Base-by-base conservation (phyloP, 257 asterid species). In the Primulina huaijiensis region DNA sequence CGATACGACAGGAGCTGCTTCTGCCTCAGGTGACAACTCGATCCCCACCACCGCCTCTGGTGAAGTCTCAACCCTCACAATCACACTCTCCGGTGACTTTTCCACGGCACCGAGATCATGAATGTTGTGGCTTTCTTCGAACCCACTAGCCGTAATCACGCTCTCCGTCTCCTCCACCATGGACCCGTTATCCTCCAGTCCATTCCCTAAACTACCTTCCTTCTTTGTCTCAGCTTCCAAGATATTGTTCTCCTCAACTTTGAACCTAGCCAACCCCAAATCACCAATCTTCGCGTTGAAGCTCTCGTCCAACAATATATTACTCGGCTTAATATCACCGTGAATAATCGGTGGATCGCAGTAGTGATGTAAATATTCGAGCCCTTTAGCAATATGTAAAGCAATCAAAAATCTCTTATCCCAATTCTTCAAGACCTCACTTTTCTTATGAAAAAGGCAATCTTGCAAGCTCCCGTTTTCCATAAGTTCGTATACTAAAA, bases 241-340 rank as follows among this genome's bases (percentile, higher is more conserved):
- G 34, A 56, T 73, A 34, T 64, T 74, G 69, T 72, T 81, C 75
- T 84, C 96, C 56, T 89, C 97, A 38, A 78, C 72, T 78, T 91
- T 94, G 71, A 86, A 77, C 90, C 97, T 84, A 17, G 97, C 96
- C 74, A 94, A 67, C 53, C 99, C 99, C 17, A 94, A 94, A 91
- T 94, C 99, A 0, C 96, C 96, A 71, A 94, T 91, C 78, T 85
- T 94, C 1, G 97, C 95, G 52, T 71, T 75, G 65, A 91, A 91
- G 63, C 70, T 78, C 64, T 64, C 79, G 69, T 91, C 97, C 77
- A 94, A 72, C 59, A 89, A 67, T 14, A 91, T 71, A 74, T 94
- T 94, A 75, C 99, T 94, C 14, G 99, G 96, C 81, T 94, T 94
- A 61, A 94, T 85, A 75, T 94, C 99, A 19, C 97, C 99, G 27